phyloP scores from a whole-genome alignment of 1,139 yeast genomes.

The Protomyces lactucae-debilis region DNA sequence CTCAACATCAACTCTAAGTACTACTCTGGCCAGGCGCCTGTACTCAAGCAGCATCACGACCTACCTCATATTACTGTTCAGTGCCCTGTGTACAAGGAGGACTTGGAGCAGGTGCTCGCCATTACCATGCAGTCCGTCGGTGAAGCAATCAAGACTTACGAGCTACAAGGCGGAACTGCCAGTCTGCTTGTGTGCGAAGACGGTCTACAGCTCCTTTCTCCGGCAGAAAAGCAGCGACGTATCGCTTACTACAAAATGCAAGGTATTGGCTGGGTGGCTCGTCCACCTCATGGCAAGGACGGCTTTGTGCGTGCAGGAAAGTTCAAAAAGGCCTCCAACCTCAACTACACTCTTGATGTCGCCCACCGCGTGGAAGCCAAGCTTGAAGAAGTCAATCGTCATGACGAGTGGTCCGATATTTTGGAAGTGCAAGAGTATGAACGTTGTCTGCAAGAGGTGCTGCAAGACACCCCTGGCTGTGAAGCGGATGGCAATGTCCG shows the following conservation, averaged over 20 bases:
- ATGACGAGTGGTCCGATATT: conserved; percentile 23
- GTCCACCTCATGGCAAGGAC: conserved; percentile 32
- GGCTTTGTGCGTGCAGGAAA: conserved; percentile 32
- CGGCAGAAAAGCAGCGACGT: conserved; percentile 17
- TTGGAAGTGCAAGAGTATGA: conserved; percentile 21
- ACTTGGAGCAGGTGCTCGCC: conserved; percentile 28
- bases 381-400: conserved; percentile 26
- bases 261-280: conserved; percentile 30
- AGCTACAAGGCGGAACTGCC: conserved; percentile 31
- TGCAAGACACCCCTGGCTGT: conserved; percentile 12
- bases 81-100: conserved; percentile 32
- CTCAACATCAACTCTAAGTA: conserved; percentile 28
- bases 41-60: conserved; percentile 14
- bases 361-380: conserved; percentile 30
- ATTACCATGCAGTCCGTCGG: conserved; percentile 28
- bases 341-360: conserved; percentile 31
- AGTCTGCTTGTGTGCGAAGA: conserved; percentile 29
- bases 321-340: conserved; percentile 32
- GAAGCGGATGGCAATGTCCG: conserved; percentile 32
- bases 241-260: conserved; percentile 31
- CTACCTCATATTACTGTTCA: conserved; percentile 30
- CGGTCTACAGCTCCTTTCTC: conserved; percentile 28
- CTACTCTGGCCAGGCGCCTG: conserved; percentile 29
- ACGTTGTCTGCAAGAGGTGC: conserved; percentile 22
- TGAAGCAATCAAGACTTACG: conserved; percentile 30